Evolutionary conservation across 345 rosid genomes (phyloP).

Genomic region (Pugionium cornutum): DNA sequence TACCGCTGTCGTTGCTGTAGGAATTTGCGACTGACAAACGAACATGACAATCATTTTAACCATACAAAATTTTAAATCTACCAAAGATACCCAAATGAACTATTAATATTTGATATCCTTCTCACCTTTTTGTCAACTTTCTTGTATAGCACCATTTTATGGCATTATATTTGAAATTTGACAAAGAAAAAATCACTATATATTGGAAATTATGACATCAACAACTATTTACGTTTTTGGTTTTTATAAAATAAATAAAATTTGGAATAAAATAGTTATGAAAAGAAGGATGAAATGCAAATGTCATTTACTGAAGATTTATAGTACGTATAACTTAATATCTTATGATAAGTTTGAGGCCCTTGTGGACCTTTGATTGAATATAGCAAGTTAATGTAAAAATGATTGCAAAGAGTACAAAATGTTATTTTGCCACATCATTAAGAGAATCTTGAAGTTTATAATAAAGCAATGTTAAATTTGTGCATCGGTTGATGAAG

Average conservation of each 20-base stretch:
- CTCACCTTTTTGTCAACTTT: not conserved
- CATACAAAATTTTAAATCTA: not conserved
- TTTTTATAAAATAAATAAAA: not conserved
- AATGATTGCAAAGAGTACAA: too few relatives aligned
- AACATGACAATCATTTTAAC: too few relatives aligned
- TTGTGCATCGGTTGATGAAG: too few relatives aligned
- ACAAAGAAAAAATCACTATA: not conserved
- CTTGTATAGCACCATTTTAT: not conserved
- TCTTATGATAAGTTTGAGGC: slow-evolving; percentile 19
- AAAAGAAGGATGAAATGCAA: not conserved
- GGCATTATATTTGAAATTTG: not conserved
- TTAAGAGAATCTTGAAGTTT: too few relatives aligned
- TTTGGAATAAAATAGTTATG: not conserved
- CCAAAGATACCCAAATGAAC: not conserved
- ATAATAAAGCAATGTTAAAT: too few relatives aligned
- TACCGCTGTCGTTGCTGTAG: too few relatives aligned
- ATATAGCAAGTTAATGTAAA: not conserved
- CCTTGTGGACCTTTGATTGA: slow-evolving; percentile 18
- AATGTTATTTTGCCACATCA: too few relatives aligned
- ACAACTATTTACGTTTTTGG: not conserved
- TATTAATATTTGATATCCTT: not conserved
- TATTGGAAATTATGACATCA: not conserved
- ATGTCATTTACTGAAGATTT: slow-evolving; percentile 18
- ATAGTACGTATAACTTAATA: slow-evolving; percentile 11
- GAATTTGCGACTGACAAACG: too few relatives aligned